Percentiles rank a stretch among this genome's conserved stretches.
phyloP scores from a whole-genome alignment of 805 yeast genomes.

The Wickerhamomyces ciferrii region DNA sequence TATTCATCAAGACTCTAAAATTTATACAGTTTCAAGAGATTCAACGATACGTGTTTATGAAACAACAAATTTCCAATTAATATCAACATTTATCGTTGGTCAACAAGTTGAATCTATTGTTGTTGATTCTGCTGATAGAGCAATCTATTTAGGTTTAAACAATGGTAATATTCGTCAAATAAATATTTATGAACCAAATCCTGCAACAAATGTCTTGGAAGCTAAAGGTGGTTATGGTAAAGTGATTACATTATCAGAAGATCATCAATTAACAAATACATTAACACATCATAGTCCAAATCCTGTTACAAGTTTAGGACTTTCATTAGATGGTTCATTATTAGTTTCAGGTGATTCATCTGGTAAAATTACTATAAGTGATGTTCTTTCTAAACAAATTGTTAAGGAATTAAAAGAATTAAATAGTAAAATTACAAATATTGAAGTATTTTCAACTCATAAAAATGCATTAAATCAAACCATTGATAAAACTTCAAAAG shows the following conservation, averaged over 20 bases:
- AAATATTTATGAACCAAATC: constrained; percentile 38
- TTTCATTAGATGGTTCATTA: constrained; percentile 72
- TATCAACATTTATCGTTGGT: constrained; percentile 71
- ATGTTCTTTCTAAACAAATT: constrained; percentile 65
- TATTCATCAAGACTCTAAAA: constrained; percentile 48
- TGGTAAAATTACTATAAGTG: constrained; percentile 69
- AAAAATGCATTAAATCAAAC: constrained; percentile 4
- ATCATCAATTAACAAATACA: constrained; percentile 41
- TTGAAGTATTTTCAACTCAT: constrained; percentile 11
- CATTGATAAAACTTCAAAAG: constrained; percentile 19
- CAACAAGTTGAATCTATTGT: constrained; percentile 51
- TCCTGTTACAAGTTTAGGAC: constrained; percentile 44
- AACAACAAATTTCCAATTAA: constrained; percentile 33
- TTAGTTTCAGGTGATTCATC: constrained; percentile 65
- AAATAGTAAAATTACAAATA: constrained; percentile 11
- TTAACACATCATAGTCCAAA: constrained; percentile 44
- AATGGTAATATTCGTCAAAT: constrained; percentile 58
- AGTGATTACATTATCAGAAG: constrained; percentile 33
- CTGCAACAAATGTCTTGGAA: constrained; percentile 20
- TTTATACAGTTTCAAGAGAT: constrained; percentile 70
- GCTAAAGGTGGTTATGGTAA: constrained; percentile 25
- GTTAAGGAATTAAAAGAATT: constrained; percentile 44
- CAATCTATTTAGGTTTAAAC: constrained; percentile 61
- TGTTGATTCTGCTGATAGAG: constrained; percentile 76
- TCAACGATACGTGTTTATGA: constrained; percentile 71